phyloP scores from a whole-genome alignment of 768 basidiomycete species.

The Porpolomopsis calyptriformis region DNA sequence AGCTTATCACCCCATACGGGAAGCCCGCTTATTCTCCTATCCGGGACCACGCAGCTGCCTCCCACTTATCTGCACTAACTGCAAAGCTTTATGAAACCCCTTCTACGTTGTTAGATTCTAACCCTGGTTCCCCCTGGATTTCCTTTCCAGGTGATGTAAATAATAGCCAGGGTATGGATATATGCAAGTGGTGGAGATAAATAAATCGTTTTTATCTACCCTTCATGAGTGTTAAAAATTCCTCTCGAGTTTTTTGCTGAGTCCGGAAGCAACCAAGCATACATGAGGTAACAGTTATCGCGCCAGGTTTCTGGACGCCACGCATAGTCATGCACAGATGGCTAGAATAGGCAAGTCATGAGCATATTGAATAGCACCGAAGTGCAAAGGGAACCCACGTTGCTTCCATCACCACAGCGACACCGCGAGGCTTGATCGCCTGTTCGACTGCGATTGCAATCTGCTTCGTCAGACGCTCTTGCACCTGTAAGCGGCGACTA shows the following conservation, averaged over 20 bases:
- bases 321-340: conserved; percentile 82
- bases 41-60: too few relatives aligned
- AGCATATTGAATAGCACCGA: conserved; percentile 1
- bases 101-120: too few relatives aligned
- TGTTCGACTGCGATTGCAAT: conserved; percentile 97
- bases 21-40: too few relatives aligned
- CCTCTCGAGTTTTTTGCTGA: conserved; percentile 97
- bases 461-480: conserved; percentile 95
- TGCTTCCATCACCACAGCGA: conserved; percentile 99
- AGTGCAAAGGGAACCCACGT: conserved; percentile 49
- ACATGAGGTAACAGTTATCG: conserved; percentile 89
- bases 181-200: conserved; percentile 15
- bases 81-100: too few relatives aligned
- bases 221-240: conserved; percentile 85
- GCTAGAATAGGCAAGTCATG: conserved; percentile 3
- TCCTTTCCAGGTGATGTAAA: too few relatives aligned
- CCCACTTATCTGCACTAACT: too few relatives aligned
- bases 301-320: conserved; percentile 96
- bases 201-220: conserved; percentile 13
- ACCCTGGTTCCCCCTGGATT: too few relatives aligned
- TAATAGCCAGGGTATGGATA: too few relatives aligned
- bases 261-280: conserved; percentile 98
- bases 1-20: too few relatives aligned
- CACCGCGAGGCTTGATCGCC: conserved; percentile 93
- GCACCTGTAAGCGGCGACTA: conserved; percentile 89